Evolutionary conservation across 192 early-diverging fungal species (phyloP), one percentile per base, ranked within the genome.

Genomic region (Paraglomus occultum): DNA sequence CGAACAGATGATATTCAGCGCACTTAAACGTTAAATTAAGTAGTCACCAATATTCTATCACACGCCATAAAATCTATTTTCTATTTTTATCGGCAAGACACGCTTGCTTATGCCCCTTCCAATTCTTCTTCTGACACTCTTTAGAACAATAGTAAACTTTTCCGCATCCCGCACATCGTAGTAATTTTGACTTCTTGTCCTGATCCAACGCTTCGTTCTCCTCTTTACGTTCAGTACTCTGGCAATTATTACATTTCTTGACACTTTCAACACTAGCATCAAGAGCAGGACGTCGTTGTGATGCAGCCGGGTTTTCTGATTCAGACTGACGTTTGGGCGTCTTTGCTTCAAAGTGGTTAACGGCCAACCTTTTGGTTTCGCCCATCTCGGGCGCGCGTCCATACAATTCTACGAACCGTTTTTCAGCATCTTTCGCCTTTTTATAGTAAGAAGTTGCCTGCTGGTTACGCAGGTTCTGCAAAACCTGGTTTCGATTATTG

Each of bases 121-220:
- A 87, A 73, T 87, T 79, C n/a, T 67, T 54, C 51, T 80, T 83
- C 61, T 87, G 85, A 66, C 85, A 87, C 22, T 84, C 83, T 73
- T 80, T 74, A 42, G 80, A 82, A 65, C 85, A 87, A 73, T 87
- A 87, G 63, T 80, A 83, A 20, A 80, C 80, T 60, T 76, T 75
- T 58, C 53, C 76, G 73, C 85, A 87, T 39, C 76, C 81, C 64
- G 76, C 75, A 68, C 85, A 87, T 66, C 74, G 72, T 58, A 87
- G 59, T 49, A 87, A 60, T 50, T 47, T 47, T 11, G 15, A 7
- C 39, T 70, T 58, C 14, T 59, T 70, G 38, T 73, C 78, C n/a
- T 73, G 64, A 58, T 76, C 52, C 4, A 57, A 12, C 47, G 47
- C 55, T 23, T 15, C 67, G 12, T 59, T 70, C 51, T 51, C 20